A percentile compares a stretch with the other conserved stretches of the same genome.
phyloP scores from a whole-genome alignment of 2,329 filamentous ascomycete species.

The Aspergillus hiratsukae region DNA sequence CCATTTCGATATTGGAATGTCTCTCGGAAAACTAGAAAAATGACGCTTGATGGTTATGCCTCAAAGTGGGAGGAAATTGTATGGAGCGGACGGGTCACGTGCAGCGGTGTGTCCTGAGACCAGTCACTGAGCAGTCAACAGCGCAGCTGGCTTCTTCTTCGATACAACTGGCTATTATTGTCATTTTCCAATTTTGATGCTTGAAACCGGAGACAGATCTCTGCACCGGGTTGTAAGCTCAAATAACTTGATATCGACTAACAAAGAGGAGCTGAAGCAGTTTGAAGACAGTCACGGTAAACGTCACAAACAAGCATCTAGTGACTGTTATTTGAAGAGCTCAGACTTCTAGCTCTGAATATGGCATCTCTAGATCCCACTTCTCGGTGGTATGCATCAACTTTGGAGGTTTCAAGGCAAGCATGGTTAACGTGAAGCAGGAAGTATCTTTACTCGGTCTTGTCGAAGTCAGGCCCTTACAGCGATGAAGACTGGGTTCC shows the following conservation, averaged over 20 bases:
- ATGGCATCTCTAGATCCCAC: conserved; percentile 12
- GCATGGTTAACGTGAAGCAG: conserved; percentile 44
- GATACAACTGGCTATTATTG: neutral
- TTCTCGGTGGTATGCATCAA: conserved; percentile 13
- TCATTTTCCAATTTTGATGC: neutral
- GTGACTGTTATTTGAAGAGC: neutral
- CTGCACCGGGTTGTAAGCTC: neutral
- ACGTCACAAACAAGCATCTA: neutral
- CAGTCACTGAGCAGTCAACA: neutral
- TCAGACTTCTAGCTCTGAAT: conserved; percentile 6
- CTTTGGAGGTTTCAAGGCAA: neutral
- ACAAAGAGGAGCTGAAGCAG: neutral
- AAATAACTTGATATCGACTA: neutral
- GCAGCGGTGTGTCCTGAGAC: conserved; percentile 13
- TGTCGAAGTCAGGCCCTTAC: conserved; percentile 73
- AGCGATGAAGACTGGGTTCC: conserved; percentile 61
- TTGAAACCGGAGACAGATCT: neutral
- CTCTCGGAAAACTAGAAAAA: neutral
- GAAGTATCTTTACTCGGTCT: conserved; percentile 78
- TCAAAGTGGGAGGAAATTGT: conserved; percentile 14
- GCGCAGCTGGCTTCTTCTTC: neutral
- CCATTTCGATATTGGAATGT: conserved; percentile 24
- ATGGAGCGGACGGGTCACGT: conserved; percentile 27
- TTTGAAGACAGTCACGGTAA: neutral
- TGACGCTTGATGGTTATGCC: neutral